Evolutionary conservation across 2,329 filamentous ascomycete genomes (phyloP), one percentile per base, ranked within the genome.

Genomic region (Pseudocercospora crystallina): DNA sequence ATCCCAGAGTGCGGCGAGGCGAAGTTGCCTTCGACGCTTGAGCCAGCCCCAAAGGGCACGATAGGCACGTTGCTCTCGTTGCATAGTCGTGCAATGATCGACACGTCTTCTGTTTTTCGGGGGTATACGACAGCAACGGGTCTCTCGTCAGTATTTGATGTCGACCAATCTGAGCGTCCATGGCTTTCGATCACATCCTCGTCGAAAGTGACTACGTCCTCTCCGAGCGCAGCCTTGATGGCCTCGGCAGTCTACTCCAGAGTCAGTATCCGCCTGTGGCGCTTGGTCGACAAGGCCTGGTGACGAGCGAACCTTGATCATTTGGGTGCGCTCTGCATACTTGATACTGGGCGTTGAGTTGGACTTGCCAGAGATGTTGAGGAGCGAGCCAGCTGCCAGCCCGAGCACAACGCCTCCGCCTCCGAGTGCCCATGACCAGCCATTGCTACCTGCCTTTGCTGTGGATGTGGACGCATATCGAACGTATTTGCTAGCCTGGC

Each of bases 1-100:
- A 96, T 82, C 10, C 91, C 91, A 10, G 90, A 90, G 65, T 85
- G 87, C 0, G 90, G 89, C 11, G 90, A 89, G 0, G 89, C 88
- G 69, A 95, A 95, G 68, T 96, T 94, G 11, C 87, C 91, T 69
- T 96, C 91, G 0, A 96, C 53, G 34, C 50, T 54, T 1, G 53
- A 54, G 14, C 58, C 58, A 8, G 55, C 58, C 10, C 55, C 58
- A 17, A 60, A 60, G 3, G 58, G 56, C 8, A 58, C 53, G 30
- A 60, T 56, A 2, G 58, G 58, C 9, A 60, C 56, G n/a, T 49
- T 38, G 29, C 45, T 34, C 20, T 47, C 43, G 10, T 40, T 54
- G 33, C 58, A 60, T 8, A 53, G 49, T 11, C 39, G 47, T 7
- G 53, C 57, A 37, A 58, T 55, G 4, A 40, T 36, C 5, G 42